Conservation (phyloP, 2,329 filamentous ascomycete species). For the Didymella lethalis region DNA sequence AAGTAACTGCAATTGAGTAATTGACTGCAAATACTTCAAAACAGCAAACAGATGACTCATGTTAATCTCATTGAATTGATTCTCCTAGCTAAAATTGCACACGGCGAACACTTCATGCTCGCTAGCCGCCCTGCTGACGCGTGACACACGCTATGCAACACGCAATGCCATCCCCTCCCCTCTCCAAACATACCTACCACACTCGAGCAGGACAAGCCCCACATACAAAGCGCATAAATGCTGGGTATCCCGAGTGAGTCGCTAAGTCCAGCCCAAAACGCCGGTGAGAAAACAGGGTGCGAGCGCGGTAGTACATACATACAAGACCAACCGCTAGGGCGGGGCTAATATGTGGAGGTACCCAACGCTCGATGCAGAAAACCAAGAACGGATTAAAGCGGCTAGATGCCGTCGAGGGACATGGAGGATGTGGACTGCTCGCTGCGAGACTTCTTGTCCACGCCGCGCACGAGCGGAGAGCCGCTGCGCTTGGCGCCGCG, state of each 20-base stretch:
- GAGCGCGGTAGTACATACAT: neutral
- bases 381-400: slow-evolving; percentile 30
- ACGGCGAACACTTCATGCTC: no score
- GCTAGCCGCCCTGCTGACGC: neutral
- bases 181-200: slow-evolving; percentile 1
- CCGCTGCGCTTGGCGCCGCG: slow-evolving; percentile 51
- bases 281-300: slow-evolving; percentile 7
- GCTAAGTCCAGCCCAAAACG: slow-evolving; percentile 19
- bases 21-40: no score
- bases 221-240: slow-evolving; percentile 12
- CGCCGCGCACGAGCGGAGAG: slow-evolving; percentile 37
- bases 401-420: slow-evolving; percentile 40
- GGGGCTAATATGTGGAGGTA: neutral
- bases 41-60: no score
- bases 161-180: neutral
- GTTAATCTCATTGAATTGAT: no score
- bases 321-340: neutral
- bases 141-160: slow-evolving; percentile 6
- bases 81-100: no score
- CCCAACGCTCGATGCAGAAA: neutral
- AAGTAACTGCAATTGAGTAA: no score
- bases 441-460: slow-evolving; percentile 38
- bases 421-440: slow-evolving; percentile 31
- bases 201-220: slow-evolving; percentile 10
- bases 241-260: slow-evolving; percentile 18